Evolutionary conservation across 352 stramenopile genomes (phyloP), one percentile per base, ranked within the genome.

Genomic region (Phytopythium montanum): DNA sequence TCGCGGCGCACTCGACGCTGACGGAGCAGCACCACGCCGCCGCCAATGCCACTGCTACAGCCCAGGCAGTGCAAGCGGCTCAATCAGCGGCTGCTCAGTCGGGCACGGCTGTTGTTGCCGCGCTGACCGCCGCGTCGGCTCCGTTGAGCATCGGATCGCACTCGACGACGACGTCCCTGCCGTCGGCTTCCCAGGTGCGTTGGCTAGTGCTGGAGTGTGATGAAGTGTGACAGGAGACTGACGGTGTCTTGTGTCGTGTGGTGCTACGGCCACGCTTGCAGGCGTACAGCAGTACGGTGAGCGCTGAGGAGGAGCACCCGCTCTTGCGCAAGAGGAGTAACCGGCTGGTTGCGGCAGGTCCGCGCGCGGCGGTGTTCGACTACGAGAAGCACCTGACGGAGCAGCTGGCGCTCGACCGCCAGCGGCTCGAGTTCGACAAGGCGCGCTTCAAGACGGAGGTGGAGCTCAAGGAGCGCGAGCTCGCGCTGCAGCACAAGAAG

Each of bases 361-460:
- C 59, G 26, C 73, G 77, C 21, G 62, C 60, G 10, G 64, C 76
- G n/a, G n/a, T n/a, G n/a, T 88, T 88, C 33, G 81, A 90, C 68
- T 88, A 91, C 63, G 83, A 90, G 59, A 87, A 85, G 60, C 79
- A 91, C 65, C 63, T 88, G 59, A 69, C 71, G 19, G 83, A 91
- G 61, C 79, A 89, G 42, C 75, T 93, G 4, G 71, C 78, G 36
- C 65, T 93, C 31, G 80, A 91, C 42, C 84, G 76, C 41, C 79
- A 93, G 59, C 75, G 76, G 0, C 62, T 93, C 21, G 81, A 86
- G 55, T 91, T 91, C 49, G 79, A 88, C 19, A 90, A 88, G 50
- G 56, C 69, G 50, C 78, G 79, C 41, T 89, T 90, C 59, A 82
- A 88, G 58, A 90, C 88, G 58, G 72, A 91, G 59, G 73, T 88